phyloP scores from a whole-genome alignment of 805 yeast species.

The Saccharomycopsis microspora region DNA sequence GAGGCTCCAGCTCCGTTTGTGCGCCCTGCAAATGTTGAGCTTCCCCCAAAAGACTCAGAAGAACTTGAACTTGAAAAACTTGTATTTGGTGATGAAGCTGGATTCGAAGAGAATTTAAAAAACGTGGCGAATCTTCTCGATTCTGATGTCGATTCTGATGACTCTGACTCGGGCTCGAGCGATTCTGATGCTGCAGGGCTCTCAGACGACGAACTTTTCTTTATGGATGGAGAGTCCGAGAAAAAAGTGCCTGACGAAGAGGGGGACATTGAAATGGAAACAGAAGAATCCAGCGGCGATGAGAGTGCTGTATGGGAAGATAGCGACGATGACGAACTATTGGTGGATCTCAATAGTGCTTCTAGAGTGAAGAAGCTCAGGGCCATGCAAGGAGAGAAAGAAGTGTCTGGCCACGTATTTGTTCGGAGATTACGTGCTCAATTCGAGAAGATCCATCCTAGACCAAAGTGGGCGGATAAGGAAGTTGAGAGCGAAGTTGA shows the following conservation, averaged over 20 bases:
- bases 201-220: constrained; percentile 41
- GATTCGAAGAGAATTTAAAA: constrained; percentile 56
- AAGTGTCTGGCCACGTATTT: constrained; percentile 50
- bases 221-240: constrained; percentile 37
- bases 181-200: constrained; percentile 24
- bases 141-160: constrained; percentile 23
- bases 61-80: constrained; percentile 70
- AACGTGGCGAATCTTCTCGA: constrained; percentile 40
- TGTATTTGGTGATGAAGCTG: constrained; percentile 81
- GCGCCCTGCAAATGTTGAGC: constrained; percentile 14
- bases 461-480: constrained; percentile 68
- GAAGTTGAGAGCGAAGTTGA: constrained; percentile 15
- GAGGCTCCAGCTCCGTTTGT: no score
- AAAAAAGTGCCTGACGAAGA: constrained; percentile 30
- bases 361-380: constrained; percentile 67
- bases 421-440: constrained; percentile 59
- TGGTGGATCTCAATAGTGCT: constrained; percentile 45
- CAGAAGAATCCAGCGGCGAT: constrained; percentile 23
- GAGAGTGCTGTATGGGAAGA: constrained; percentile 67
- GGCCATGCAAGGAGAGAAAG: constrained; percentile 39
- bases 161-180: constrained; percentile 21
- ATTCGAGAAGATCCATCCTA: constrained; percentile 60
- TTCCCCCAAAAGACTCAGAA: constrained; percentile 75
- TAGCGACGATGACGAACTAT: constrained; percentile 75
- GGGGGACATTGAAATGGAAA: constrained; percentile 20